A percentile compares a stretch with the other conserved stretches of the same genome.
phyloP scores from a whole-genome alignment of 202 grass and related monocot genomes.

The Panicum hallii region DNA sequence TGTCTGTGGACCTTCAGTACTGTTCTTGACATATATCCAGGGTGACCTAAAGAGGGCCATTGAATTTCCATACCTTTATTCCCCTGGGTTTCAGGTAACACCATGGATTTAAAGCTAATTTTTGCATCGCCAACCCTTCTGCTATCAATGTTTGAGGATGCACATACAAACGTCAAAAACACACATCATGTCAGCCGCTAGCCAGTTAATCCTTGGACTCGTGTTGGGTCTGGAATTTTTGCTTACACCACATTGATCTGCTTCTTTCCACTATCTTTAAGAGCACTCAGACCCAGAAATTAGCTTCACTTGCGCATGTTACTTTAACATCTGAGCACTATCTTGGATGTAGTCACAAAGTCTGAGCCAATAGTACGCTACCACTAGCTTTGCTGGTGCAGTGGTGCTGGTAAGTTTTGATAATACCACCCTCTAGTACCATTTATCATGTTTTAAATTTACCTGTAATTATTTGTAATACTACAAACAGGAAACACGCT shows the following conservation, averaged over 20 bases:
- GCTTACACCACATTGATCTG: background rate
- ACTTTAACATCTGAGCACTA: background rate
- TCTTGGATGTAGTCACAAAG: background rate
- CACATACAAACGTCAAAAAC: background rate
- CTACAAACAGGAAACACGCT: background rate
- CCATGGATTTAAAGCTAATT: constrained; percentile 23
- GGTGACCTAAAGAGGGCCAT: constrained; percentile 75
- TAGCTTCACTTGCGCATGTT: background rate
- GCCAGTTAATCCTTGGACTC: background rate
- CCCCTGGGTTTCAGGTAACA: constrained; percentile 83
- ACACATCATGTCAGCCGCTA: background rate
- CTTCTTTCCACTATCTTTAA: background rate
- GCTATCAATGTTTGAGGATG: background rate
- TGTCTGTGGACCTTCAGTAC: constrained; percentile 86
- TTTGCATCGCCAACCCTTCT: constrained; percentile 7
- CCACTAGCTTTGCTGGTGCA: background rate
- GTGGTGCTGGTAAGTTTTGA: background rate
- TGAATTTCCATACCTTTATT: constrained; percentile 88
- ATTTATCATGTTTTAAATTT: constrained; percentile 10
- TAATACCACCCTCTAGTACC: background rate
- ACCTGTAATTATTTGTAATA: constrained; percentile 17
- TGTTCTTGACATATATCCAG: constrained; percentile 80
- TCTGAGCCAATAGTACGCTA: constrained; percentile 3
- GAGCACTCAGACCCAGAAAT: background rate
- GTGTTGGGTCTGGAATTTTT: constrained; percentile 7